Base-by-base conservation (phyloP, 805 yeast species). In the Blastobotrys americana region DNA sequence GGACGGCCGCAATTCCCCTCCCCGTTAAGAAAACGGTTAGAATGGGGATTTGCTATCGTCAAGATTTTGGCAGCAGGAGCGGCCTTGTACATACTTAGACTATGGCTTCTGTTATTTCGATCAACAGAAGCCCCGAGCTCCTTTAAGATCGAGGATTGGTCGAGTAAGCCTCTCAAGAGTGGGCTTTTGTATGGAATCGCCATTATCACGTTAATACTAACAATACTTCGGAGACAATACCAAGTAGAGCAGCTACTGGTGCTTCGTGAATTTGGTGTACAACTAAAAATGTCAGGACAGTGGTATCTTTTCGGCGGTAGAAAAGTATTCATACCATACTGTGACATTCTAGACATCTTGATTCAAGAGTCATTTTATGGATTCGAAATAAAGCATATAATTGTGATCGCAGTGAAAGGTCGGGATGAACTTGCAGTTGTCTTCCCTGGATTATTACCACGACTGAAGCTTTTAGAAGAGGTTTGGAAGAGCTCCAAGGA, bases 301-400 rank as follows among this genome's bases (percentile, higher is more conserved):
- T 55, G 67, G 53, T 54, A 54, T 18, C 34, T 53, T 5, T 43
- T 55, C n/a, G 53, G 52, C 16, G 46, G 45, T n/a, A 44, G 43
- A 5, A 60, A 60, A 34, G 53, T 64, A 21, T 82, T 84, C 57
- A 70, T 82, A 8, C 82, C 88, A 0, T 62, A 70, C 33, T 74
- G 72, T 38, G 67, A 68, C 37, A 70, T 84, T 42, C 71, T 74
- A 3, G 90, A 84, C 58, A 60, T 84, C 8, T 74, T 82, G 0
- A 78, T 85, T 20, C 83, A 83, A 57, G 95, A 85, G 60, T 89
- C 84, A 0, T 84, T 85, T 57, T 70, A 70, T 44, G 82, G 82
- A 4, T 74, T 78, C 49, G 80, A 79, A 49, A 86, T 83, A 6
- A 67, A 80, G 2, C 80, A 72, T 58, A 80, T 83, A 55, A 63